Evolutionary conservation across 768 basidiomycete species (phyloP), one percentile per base, ranked within the genome.

Genomic region (Termitomyces sp.): DNA sequence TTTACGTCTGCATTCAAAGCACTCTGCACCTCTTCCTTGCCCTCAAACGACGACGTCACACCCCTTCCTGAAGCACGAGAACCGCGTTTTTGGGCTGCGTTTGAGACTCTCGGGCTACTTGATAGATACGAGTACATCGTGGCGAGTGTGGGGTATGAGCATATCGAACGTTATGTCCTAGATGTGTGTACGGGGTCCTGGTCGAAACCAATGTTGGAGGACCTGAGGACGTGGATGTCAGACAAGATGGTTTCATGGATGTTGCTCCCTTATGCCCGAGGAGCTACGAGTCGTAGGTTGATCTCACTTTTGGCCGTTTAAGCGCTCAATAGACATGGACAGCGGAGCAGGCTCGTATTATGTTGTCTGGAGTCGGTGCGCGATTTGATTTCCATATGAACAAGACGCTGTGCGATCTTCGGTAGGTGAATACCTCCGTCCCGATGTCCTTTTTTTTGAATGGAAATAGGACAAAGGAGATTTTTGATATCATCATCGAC

Each of bases 401-500:
- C 71, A 95, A 94, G 70, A 92, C 88, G 2, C 74, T 98, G 26
- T 92, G 90, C 67, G 90, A 94, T 68, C 73, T 96, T 53, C 76
- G 94, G 93, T 92, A 56, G 38, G 80, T 68, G n/a, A 11, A 9
- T 22, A 5, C 36, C 30, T 22, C 54, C 41, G 26, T 47, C 1
- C 44, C 28, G 32, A 18, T 32, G 3, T 1, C 2, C 6, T 5
- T 18, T 18, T 18, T 14, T n/a, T 38, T 58, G 26, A 54, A 38
- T 61, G 36, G 18, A 28, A 45, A 18, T 59, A 87, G 86, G 35
- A 88, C 84, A 57, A 78, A 75, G 50, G 95, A 98, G 69, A 88
- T 98, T 20, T 98, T 97, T 67, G 93, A 96, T 62, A 97, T 98
- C 56, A 96, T 98, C 57, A 86, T 98, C 55, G 92, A 96, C 65